Percentiles rank a stretch among this genome's conserved stretches.
Evolutionary conservation across 495 filamentous ascomycete species (phyloP).

Genomic region (Hyaloscypha variabilis): DNA sequence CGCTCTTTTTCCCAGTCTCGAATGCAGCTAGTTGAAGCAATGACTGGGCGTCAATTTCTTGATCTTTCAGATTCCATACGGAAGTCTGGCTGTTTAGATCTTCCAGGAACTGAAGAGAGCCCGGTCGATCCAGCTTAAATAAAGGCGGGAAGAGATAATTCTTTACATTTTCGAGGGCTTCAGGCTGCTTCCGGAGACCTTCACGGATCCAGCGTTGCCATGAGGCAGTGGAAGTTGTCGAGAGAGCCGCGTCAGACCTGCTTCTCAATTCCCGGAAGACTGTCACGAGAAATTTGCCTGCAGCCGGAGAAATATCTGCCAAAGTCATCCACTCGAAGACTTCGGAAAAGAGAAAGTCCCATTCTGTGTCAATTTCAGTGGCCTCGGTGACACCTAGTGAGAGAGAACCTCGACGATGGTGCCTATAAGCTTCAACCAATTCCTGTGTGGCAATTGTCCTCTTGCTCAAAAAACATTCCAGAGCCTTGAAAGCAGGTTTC

Average conservation of each 20-base stretch:
- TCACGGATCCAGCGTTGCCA: conserved; percentile 54
- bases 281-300: conserved; percentile 64
- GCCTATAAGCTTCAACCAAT: conserved; percentile 39
- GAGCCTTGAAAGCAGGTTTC: conserved; percentile 64
- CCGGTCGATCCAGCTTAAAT: conserved; percentile 59
- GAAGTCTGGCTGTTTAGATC: conserved; percentile 40
- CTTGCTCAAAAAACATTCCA: conserved; percentile 63
- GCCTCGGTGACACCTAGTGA: background rate
- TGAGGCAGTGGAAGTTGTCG: conserved; percentile 26
- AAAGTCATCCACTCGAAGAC: conserved; percentile 64
- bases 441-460: conserved; percentile 45
- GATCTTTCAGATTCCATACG: conserved; percentile 43
- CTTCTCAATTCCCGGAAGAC: conserved; percentile 53
- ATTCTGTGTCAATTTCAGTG: conserved; percentile 19
- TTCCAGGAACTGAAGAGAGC: conserved; percentile 60
- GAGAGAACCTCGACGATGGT: conserved; percentile 1
- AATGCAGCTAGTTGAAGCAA: conserved; percentile 65
- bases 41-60: conserved; percentile 51
- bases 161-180: conserved; percentile 66
- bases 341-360: conserved; percentile 47
- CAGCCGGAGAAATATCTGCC: conserved; percentile 63
- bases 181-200: conserved; percentile 47
- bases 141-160: conserved; percentile 74
- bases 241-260: conserved; percentile 41
- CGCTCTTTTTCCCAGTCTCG: conserved; percentile 77